phyloP scores from a whole-genome alignment of 140 eudicot genomes.

The Erigeron philadelphicus region DNA sequence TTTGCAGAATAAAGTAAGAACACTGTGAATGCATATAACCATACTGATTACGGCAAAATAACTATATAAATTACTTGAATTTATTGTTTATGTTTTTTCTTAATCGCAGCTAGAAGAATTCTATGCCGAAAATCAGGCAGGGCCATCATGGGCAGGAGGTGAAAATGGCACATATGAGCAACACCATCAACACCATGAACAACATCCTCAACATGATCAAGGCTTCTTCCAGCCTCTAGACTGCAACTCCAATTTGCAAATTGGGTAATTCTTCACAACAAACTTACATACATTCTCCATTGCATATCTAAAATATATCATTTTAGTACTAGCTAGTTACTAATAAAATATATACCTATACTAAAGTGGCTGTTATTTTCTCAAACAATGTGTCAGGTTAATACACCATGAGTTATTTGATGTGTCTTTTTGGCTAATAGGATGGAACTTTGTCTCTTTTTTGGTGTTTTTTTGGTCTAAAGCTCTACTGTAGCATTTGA shows the following conservation, averaged over 20 bases:
- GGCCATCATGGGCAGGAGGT: slow-evolving; percentile 64
- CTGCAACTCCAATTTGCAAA: slow-evolving; percentile 66
- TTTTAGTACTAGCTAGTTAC: background rate
- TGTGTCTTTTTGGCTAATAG: background rate
- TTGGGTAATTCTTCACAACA: slow-evolving; percentile 45
- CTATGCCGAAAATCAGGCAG: slow-evolving; percentile 60
- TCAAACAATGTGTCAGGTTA: slow-evolving; percentile 1
- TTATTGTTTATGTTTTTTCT: background rate
- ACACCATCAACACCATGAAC: slow-evolving; percentile 45
- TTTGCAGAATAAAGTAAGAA: slow-evolving; percentile 52
- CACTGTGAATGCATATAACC: background rate
- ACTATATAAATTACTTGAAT: background rate
- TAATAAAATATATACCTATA: background rate
- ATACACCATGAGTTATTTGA: background rate
- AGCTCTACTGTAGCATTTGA: background rate
- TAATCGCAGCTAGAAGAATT: slow-evolving; percentile 52
- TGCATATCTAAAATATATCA: background rate
- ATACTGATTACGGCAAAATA: background rate
- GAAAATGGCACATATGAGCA: slow-evolving; percentile 51
- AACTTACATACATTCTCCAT: background rate
- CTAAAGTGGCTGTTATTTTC: background rate
- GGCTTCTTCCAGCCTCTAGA: slow-evolving; percentile 72
- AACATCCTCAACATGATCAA: slow-evolving; percentile 56
- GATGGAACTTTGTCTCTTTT: background rate
- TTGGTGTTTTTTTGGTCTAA: background rate